phyloP scores from a whole-genome alignment of 176 grass and related monocot species.

The Triticum timopheevii region DNA sequence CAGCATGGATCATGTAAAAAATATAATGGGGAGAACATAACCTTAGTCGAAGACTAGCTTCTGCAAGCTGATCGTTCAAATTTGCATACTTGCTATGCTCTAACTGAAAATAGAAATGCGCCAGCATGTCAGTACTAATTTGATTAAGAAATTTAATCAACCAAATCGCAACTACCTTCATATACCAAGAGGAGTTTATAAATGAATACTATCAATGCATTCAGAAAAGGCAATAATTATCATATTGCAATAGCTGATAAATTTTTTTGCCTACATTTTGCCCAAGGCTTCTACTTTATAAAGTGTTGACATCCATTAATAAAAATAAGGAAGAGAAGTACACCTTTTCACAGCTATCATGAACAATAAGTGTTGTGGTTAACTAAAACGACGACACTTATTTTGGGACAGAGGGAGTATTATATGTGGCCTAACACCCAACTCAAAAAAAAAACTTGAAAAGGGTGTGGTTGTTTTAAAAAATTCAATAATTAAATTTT shows the following conservation, averaged over 20 bases:
- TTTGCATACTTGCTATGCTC: conserved; percentile 72
- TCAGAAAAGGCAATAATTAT: not conserved
- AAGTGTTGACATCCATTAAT: not conserved
- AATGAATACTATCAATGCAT: not conserved
- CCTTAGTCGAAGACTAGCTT: conserved; percentile 79
- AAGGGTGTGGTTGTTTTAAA: not conserved
- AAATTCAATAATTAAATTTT: too few relatives aligned
- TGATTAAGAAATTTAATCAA: too few relatives aligned
- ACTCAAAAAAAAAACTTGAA: not conserved
- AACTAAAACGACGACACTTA: too few relatives aligned
- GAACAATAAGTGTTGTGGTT: not conserved
- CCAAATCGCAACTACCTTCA: not conserved
- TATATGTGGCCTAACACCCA: not conserved
- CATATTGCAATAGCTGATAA: not conserved
- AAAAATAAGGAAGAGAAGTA: not conserved
- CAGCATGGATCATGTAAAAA: conserved; percentile 1
- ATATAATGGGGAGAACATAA: conserved; percentile 28
- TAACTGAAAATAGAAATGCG: conserved; percentile 45
- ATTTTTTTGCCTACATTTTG: not conserved
- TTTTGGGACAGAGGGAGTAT: too few relatives aligned
- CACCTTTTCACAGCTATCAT: not conserved
- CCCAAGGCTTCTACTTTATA: not conserved
- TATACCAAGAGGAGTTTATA: not conserved
- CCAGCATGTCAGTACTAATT: not conserved
- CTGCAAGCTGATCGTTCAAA: conserved; percentile 78